Conservation (phyloP, 768 basidiomycete genomes). For the Chlorophyllum brunneum region DNA sequence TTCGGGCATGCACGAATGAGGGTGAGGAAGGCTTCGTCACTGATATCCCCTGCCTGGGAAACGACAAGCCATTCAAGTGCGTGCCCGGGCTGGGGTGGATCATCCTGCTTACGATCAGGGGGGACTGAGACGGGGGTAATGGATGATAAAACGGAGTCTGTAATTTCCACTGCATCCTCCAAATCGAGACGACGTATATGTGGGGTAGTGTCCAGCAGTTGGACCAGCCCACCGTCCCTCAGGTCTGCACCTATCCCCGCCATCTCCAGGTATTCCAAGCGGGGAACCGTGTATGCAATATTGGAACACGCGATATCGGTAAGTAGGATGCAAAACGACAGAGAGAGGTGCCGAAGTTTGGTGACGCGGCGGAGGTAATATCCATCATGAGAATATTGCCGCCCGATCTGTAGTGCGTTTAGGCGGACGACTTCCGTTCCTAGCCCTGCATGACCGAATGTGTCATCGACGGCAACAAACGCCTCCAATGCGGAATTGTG, state of each 20-base stretch:
- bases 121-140: slow-evolving; percentile 47
- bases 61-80: slow-evolving; percentile 69
- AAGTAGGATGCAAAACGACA: slow-evolving; percentile 68
- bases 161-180: slow-evolving; percentile 77
- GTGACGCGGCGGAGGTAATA: slow-evolving; percentile 60
- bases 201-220: slow-evolving; percentile 66
- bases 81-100: slow-evolving; percentile 49
- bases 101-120: neutral
- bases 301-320: slow-evolving; percentile 75
- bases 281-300: slow-evolving; percentile 65
- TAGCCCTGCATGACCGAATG: slow-evolving; percentile 27
- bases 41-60: slow-evolving; percentile 62
- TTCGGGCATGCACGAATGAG: slow-evolving; percentile 63
- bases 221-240: slow-evolving; percentile 69
- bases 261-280: slow-evolving; percentile 74
- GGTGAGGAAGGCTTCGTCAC: slow-evolving; percentile 56
- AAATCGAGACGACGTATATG: slow-evolving; percentile 74
- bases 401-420: slow-evolving; percentile 61
- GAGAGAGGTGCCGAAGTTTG: slow-evolving; percentile 63
- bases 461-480: slow-evolving; percentile 54
- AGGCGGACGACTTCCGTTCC: slow-evolving; percentile 46
- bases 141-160: slow-evolving; percentile 62
- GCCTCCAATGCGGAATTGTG: slow-evolving; percentile 76
- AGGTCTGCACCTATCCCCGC: slow-evolving; percentile 70
- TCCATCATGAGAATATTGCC: slow-evolving; percentile 44